Conservation (phyloP, 345 rosid species). For the Clarkia xantiana region DNA sequence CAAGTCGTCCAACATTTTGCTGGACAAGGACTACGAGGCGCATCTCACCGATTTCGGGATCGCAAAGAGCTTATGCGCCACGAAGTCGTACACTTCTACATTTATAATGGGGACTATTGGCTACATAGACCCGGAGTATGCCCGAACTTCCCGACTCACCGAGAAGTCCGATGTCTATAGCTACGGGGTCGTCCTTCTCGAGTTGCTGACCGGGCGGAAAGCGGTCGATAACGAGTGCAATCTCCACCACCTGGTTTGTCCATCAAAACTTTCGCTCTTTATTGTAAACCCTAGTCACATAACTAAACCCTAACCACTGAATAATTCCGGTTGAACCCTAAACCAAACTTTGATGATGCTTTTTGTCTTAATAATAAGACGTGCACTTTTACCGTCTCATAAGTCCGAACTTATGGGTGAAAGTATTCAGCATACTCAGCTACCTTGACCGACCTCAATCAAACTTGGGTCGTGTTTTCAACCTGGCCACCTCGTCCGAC, state of each 20-base stretch:
- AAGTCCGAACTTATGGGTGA: too few relatives aligned
- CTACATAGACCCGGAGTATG: slow-evolving; percentile 93
- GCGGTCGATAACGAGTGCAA: slow-evolving; percentile 89
- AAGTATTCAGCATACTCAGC: too few relatives aligned
- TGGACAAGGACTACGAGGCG: slow-evolving; percentile 80
- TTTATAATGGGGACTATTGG: slow-evolving; percentile 92
- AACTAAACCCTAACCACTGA: too few relatives aligned
- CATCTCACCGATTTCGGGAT: slow-evolving; percentile 98
- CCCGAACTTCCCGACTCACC: slow-evolving; percentile 82
- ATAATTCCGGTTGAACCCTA: too few relatives aligned
- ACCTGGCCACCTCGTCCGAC: too few relatives aligned
- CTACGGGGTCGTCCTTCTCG: slow-evolving; percentile 79
- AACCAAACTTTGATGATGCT: too few relatives aligned
- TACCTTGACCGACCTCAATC: too few relatives aligned
- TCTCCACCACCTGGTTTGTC: slow-evolving; percentile 80
- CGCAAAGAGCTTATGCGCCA: slow-evolving; percentile 66
- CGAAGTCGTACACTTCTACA: slow-evolving; percentile 77
- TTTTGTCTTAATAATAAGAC: too few relatives aligned
- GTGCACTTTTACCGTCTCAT: too few relatives aligned
- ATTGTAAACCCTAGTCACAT: too few relatives aligned
- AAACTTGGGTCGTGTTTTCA: too few relatives aligned
- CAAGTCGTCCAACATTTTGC: slow-evolving; percentile 73
- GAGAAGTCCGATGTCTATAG: slow-evolving; percentile 97
- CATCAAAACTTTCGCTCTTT: slow-evolving; percentile 4
- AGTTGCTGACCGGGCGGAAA: slow-evolving; percentile 74